These are phyloP conservation scores for Syzygium grande DNA, from an alignment of 345 rosid genomes.

Conservation along the genomic window DNA sequence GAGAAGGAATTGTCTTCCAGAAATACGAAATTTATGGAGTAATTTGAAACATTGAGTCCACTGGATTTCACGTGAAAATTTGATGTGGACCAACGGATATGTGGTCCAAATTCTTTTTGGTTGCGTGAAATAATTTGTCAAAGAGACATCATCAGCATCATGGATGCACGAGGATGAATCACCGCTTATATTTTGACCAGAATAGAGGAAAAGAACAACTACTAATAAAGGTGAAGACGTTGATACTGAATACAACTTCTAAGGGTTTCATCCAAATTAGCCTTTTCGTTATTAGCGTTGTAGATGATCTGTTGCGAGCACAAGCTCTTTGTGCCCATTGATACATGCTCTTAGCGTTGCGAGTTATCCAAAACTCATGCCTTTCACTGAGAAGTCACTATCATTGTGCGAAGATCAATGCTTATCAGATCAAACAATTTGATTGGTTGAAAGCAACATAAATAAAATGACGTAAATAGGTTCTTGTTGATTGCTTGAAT, in stretches of 20 bases:
- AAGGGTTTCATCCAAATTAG: neutral
- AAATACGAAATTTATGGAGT: too few relatives aligned
- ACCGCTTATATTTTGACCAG: neutral
- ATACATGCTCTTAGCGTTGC: neutral
- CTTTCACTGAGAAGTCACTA: neutral
- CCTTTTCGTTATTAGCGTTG: neutral
- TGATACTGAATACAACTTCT: neutral
- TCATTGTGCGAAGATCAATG: neutral
- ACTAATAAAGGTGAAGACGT: neutral
- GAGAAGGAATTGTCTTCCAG: too few relatives aligned
- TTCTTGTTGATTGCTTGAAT: neutral
- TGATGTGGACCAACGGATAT: neutral
- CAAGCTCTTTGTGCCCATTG: neutral
- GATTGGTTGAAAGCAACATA: neutral
- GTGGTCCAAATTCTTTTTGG: neutral
- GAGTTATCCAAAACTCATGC: neutral
- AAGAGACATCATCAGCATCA: accelerated
- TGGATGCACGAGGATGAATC: neutral
- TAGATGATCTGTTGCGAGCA: neutral
- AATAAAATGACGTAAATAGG: neutral
- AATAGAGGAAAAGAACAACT: neutral
- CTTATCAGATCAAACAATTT: neutral
- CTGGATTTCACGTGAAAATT: neutral
- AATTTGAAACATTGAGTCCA: neutral
- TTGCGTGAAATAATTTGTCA: neutral